Percentiles rank a stretch among this genome's conserved stretches.
phyloP scores from a whole-genome alignment of 164 flowering plant species.

The Platanus orientalis region DNA sequence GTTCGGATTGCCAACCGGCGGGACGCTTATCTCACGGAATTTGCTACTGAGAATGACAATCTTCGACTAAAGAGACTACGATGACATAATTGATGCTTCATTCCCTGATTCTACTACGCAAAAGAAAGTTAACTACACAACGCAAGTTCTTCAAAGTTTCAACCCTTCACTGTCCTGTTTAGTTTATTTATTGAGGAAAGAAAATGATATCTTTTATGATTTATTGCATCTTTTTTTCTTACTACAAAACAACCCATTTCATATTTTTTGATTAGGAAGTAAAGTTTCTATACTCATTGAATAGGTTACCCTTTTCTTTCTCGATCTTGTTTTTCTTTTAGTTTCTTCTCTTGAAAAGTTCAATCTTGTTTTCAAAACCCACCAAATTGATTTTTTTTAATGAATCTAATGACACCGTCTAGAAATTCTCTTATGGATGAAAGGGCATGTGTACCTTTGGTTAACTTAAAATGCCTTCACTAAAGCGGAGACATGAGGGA shows the following conservation, averaged over 20 bases:
- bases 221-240: neutral
- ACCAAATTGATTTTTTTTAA: too few relatives aligned
- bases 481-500: too few relatives aligned
- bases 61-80: slow-evolving; percentile 80
- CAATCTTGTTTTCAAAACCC: neutral
- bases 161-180: neutral
- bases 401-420: too few relatives aligned
- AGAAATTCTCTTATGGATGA: too few relatives aligned
- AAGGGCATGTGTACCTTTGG: too few relatives aligned
- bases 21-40: slow-evolving; percentile 77
- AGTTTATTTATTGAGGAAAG: neutral
- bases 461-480: too few relatives aligned
- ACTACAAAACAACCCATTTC: neutral
- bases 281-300: neutral
- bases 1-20: slow-evolving; percentile 59
- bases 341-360: neutral
- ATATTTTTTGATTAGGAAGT: neutral
- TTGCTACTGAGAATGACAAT: slow-evolving; percentile 73
- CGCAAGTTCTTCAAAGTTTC: slow-evolving; percentile 45
- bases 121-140: slow-evolving; percentile 70
- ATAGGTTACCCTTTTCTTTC: neutral
- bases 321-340: too few relatives aligned
- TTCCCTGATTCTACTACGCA: slow-evolving; percentile 78
- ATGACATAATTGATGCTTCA: slow-evolving; percentile 72
- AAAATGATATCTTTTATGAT: neutral